Evolutionary conservation across 441 rosid genomes (phyloP).

Genomic region (Kokia cookei): DNA sequence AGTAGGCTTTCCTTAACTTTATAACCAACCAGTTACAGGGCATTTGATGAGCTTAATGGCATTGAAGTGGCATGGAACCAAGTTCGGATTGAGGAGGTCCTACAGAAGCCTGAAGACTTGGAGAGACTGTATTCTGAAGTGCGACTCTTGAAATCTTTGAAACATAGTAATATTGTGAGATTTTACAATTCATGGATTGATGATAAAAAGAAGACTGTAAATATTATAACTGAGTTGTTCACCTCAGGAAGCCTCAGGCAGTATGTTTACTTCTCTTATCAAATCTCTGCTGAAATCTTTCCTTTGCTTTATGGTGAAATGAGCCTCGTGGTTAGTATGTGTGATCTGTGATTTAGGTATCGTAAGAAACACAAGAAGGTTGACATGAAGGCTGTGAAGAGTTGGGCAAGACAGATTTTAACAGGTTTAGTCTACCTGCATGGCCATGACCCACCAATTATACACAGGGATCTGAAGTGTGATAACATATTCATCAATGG

Average conservation of each 20-base stretch:
- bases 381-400: slow-evolving; percentile 61
- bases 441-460: slow-evolving; percentile 58
- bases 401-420: slow-evolving; percentile 73
- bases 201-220: slow-evolving; percentile 70
- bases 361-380: slow-evolving; percentile 66
- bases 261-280: slow-evolving; percentile 23
- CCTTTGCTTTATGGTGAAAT: slow-evolving; percentile 10
- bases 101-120: slow-evolving; percentile 61
- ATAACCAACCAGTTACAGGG: slow-evolving; percentile 47
- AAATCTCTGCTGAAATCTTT: neutral
- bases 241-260: slow-evolving; percentile 73
- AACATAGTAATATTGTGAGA: slow-evolving; percentile 54
- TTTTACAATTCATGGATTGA: slow-evolving; percentile 79
- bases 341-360: slow-evolving; percentile 42
- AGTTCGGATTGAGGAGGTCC: slow-evolving; percentile 64
- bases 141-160: slow-evolving; percentile 64
- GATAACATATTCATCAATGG: slow-evolving; percentile 75
- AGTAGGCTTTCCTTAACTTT: slow-evolving; percentile 27
- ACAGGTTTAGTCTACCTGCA: slow-evolving; percentile 59
- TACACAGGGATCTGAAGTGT: slow-evolving; percentile 70
- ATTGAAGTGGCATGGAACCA: slow-evolving; percentile 83
- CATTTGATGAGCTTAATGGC: slow-evolving; percentile 71
- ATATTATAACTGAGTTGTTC: slow-evolving; percentile 70
- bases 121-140: slow-evolving; percentile 75
- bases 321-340: slow-evolving; percentile 17